These are phyloP conservation scores for Candida yuanshanica DNA, from an alignment of 805 yeast species.

Conservation along the genomic window DNA sequence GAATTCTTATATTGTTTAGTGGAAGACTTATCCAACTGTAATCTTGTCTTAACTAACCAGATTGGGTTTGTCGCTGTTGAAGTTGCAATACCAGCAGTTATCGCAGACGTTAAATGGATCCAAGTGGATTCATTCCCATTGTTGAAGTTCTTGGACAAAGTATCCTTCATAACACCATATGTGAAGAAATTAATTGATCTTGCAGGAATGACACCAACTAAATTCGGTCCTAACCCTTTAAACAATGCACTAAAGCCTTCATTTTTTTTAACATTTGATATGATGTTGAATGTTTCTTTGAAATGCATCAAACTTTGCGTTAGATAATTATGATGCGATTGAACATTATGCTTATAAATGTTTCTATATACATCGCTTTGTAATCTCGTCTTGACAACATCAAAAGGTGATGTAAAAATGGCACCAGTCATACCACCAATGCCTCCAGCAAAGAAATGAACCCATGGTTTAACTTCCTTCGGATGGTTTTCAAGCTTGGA, in stretches of 20 bases:
- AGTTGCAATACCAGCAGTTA: slow-evolving; percentile 88
- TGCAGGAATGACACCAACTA: slow-evolving; percentile 97
- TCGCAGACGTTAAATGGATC: slow-evolving; percentile 82
- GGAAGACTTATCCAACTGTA: slow-evolving; percentile 80
- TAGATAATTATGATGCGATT: slow-evolving; percentile 27
- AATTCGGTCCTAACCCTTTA: slow-evolving; percentile 93
- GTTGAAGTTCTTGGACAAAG: slow-evolving; percentile 60
- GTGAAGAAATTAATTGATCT: slow-evolving; percentile 95
- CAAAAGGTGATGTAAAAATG: slow-evolving; percentile 87
- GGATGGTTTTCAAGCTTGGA: slow-evolving; percentile 7
- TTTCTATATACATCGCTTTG: slow-evolving; percentile 80
- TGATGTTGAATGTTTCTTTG: slow-evolving; percentile 71
- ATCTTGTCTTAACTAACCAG: slow-evolving; percentile 92
- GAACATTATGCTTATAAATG: slow-evolving; percentile 35
- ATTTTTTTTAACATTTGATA: slow-evolving; percentile 55
- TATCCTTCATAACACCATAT: slow-evolving; percentile 86
- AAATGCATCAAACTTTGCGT: slow-evolving; percentile 62
- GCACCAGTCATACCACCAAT: slow-evolving; percentile 99
- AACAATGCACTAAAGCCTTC: slow-evolving; percentile 89
- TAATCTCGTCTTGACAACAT: slow-evolving; percentile 90
- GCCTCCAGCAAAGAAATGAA: slow-evolving; percentile 87
- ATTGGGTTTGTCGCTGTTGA: slow-evolving; percentile 97
- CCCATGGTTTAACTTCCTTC: slow-evolving; percentile 46
- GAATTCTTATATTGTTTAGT: slow-evolving; percentile 70
- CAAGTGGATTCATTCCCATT: slow-evolving; percentile 74